These are phyloP conservation scores for Ilyonectria robusta DNA, from an alignment of 2,329 filamentous ascomycete species.

Conservation along the genomic window DNA sequence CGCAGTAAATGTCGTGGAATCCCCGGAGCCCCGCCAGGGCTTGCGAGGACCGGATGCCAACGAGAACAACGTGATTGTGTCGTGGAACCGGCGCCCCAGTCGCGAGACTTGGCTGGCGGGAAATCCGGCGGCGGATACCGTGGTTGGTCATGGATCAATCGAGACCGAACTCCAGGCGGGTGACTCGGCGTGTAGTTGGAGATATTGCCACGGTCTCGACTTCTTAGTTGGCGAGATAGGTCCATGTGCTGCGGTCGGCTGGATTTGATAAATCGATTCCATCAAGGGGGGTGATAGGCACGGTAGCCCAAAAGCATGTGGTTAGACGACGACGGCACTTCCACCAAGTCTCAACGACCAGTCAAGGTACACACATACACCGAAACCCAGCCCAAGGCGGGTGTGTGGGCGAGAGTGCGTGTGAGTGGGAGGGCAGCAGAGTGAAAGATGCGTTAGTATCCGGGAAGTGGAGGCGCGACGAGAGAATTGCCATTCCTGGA, in stretches of 20 bases:
- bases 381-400: not conserved
- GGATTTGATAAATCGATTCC: not conserved
- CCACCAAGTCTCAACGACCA: not conserved
- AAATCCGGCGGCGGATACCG: constrained; percentile 2
- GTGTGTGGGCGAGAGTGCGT: not conserved
- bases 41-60: constrained; percentile 14
- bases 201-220: constrained; percentile 10
- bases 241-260: not conserved
- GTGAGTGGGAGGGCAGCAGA: constrained; percentile 3
- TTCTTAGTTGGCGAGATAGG: not conserved
- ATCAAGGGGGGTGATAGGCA: not conserved
- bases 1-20: constrained; percentile 11
- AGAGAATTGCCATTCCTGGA: constrained; percentile 20
- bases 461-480: not conserved
- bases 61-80: constrained; percentile 29
- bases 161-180: not conserved
- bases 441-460: not conserved
- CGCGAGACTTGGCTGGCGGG: constrained; percentile 19
- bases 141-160: constrained; percentile 8
- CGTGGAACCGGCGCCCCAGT: constrained; percentile 24
- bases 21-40: constrained; percentile 14
- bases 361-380: not conserved
- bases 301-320: constrained; percentile 15
- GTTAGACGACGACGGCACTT: not conserved
- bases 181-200: constrained; percentile 18